Percentiles rank a stretch among this genome's conserved stretches.
Evolutionary conservation across 495 filamentous ascomycete species (phyloP).

Genomic region (Neohortaea acidophila): DNA sequence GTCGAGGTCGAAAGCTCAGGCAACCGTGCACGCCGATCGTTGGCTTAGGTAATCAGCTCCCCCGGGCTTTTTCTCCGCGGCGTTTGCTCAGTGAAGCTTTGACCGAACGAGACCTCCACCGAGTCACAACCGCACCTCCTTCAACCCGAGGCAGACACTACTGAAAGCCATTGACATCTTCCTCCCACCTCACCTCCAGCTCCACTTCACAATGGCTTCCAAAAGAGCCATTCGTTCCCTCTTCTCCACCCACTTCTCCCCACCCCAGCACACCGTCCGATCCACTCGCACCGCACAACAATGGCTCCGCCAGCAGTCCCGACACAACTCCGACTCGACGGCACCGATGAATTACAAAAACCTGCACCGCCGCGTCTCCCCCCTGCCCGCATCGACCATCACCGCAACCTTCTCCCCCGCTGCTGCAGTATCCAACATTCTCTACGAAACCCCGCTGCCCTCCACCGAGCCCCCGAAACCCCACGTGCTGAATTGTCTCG

Average conservation of each 20-base stretch:
- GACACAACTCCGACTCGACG: slow-evolving; percentile 49
- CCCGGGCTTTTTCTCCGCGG: too few relatives aligned
- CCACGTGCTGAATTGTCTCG: slow-evolving; percentile 92
- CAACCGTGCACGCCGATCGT: too few relatives aligned
- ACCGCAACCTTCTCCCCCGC: slow-evolving; percentile 77
- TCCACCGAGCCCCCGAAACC: slow-evolving; percentile 75
- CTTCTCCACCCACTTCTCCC: slow-evolving; percentile 12
- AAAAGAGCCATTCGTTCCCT: slow-evolving; percentile 25
- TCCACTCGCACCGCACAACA: slow-evolving; percentile 16
- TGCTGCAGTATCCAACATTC: slow-evolving; percentile 89
- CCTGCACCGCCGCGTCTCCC: slow-evolving; percentile 72
- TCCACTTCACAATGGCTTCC: slow-evolving; percentile 23
- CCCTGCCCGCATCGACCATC: slow-evolving; percentile 56
- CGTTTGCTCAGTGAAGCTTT: too few relatives aligned
- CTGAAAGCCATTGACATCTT: neutral
- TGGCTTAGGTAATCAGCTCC: too few relatives aligned
- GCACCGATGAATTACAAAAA: slow-evolving; percentile 95
- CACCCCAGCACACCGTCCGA: slow-evolving; percentile 2
- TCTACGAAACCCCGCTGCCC: slow-evolving; percentile 90
- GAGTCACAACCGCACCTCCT: too few relatives aligned
- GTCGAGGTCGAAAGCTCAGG: neutral
- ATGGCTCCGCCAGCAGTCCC: slow-evolving; percentile 5
- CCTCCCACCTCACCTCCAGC: neutral
- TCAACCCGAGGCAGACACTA: neutral
- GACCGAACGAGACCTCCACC: too few relatives aligned